Evolutionary conservation across 345 rosid genomes (phyloP), one percentile per base, ranked within the genome.

Genomic region (Salix koriyanagi): DNA sequence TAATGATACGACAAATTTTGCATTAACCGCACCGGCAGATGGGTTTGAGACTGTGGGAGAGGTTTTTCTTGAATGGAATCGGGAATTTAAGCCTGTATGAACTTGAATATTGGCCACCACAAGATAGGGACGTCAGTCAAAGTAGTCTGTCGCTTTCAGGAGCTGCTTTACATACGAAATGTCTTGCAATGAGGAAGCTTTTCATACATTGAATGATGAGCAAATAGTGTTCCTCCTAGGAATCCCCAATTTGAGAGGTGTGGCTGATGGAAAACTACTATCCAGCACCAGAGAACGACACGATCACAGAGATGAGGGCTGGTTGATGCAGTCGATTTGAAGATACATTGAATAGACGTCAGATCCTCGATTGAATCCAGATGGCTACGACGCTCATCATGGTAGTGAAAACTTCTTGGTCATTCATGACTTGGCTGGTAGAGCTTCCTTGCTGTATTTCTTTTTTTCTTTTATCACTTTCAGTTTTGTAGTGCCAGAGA

Each of bases 61-160:
- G 99, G 65, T 91, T 89, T 82, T 91, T 87, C 86, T 82, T 96
- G 72, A 87, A 84, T 1, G 97, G 94, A 25, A 90, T 94, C 0
- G 90, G 88, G 73, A 72, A 76, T 48, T 78, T 96, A 83, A 84
- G 70, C 81, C 90, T 94, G 5, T 85, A 15, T 4, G 94, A 91
- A 75, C 91, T 94, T 0, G 92, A 96, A 75, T 94, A 96, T 62
- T 94, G 97, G 96, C 98, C 97, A 2, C 97, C 99, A 0, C 97
- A 89, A 18, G 99, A 96, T 71, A 81, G 91, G 81, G 97, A 90
- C 2, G 97, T 92, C 34, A 91, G 92, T 77, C 99, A 88, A 56
- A 87, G 99, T 82, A 90, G 94, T 71, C 83, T 94, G 23, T 85
- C 96, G 0, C 90, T 92, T 23, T 92, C 94, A 0, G 93, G 88